Conservation (phyloP, 1,284 basidiomycete species). For the Cystobasidium slooffiae region DNA sequence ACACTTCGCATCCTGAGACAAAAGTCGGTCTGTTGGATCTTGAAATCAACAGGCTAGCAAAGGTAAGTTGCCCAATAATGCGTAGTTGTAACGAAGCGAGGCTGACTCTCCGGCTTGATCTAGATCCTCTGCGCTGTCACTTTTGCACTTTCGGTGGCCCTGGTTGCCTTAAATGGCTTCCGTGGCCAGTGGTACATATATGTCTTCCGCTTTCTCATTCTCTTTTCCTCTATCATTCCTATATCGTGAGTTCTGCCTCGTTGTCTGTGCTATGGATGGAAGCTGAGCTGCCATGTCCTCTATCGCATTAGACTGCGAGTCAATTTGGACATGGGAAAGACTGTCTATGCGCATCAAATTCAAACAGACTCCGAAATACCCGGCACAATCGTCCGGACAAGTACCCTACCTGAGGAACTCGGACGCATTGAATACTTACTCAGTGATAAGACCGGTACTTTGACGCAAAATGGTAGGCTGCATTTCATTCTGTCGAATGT, state of each 20-base stretch:
- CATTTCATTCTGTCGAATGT: neutral
- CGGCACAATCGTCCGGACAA: slow-evolving; percentile 92
- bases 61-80: slow-evolving; percentile 63
- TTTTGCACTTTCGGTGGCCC: slow-evolving; percentile 83
- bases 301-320: slow-evolving; percentile 75
- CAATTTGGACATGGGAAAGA: slow-evolving; percentile 99
- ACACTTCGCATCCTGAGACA: slow-evolving; percentile 94
- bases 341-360: slow-evolving; percentile 93
- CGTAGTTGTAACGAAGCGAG: neutral
- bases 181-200: slow-evolving; percentile 95
- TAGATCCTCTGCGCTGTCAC: slow-evolving; percentile 94
- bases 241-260: slow-evolving; percentile 75
- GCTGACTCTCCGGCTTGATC: slow-evolving; percentile 1
- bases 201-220: slow-evolving; percentile 92
- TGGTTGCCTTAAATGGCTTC: slow-evolving; percentile 96
- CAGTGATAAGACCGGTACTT: slow-evolving; percentile 96
- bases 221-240: slow-evolving; percentile 98
- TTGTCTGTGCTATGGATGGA: neutral
- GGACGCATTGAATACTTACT: slow-evolving; percentile 94
- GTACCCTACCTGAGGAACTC: slow-evolving; percentile 94
- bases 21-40: slow-evolving; percentile 90
- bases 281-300: neutral
- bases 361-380: slow-evolving; percentile 92
- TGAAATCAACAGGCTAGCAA: slow-evolving; percentile 94
- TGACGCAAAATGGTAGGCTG: slow-evolving; percentile 88